A percentile compares a stretch with the other conserved stretches of the same genome.
phyloP scores from a whole-genome alignment of 345 rosid genomes.

The Populus deltoides region DNA sequence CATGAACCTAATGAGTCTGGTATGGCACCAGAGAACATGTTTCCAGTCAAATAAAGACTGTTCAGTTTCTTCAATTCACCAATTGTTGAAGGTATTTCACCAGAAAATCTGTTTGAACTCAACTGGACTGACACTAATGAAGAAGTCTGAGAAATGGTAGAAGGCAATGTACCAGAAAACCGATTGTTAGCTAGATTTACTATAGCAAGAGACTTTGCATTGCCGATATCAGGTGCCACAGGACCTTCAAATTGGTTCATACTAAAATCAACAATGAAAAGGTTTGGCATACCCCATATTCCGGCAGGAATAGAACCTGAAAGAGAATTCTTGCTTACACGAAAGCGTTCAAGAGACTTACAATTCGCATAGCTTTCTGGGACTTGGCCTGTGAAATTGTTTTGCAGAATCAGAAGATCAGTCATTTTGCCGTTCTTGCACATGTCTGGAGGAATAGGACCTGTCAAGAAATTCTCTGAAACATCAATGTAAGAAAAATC shows the following conservation, averaged over 20 bases:
- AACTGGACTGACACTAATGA: slow-evolving; percentile 51
- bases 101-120: slow-evolving; percentile 52
- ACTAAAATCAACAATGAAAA: slow-evolving; percentile 53
- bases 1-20: slow-evolving; percentile 64
- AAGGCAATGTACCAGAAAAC: slow-evolving; percentile 63
- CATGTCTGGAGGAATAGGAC: slow-evolving; percentile 74
- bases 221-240: slow-evolving; percentile 45
- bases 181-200: slow-evolving; percentile 46
- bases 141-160: slow-evolving; percentile 47
- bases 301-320: slow-evolving; percentile 58
- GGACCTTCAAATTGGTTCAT: slow-evolving; percentile 61
- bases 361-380: slow-evolving; percentile 61
- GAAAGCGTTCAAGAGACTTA: slow-evolving; percentile 50
- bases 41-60: slow-evolving; percentile 44
- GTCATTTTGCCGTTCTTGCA: slow-evolving; percentile 66
- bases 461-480: slow-evolving; percentile 72
- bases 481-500: slow-evolving; percentile 54
- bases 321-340: slow-evolving; percentile 63
- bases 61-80: slow-evolving; percentile 53
- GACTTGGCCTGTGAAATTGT: slow-evolving; percentile 58
- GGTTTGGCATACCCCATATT: slow-evolving; percentile 74
- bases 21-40: slow-evolving; percentile 52
- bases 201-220: slow-evolving; percentile 56
- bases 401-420: slow-evolving; percentile 57
- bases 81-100: slow-evolving; percentile 48